phyloP scores from a whole-genome alignment of 805 yeast genomes.

The Ogataea saltuana region DNA sequence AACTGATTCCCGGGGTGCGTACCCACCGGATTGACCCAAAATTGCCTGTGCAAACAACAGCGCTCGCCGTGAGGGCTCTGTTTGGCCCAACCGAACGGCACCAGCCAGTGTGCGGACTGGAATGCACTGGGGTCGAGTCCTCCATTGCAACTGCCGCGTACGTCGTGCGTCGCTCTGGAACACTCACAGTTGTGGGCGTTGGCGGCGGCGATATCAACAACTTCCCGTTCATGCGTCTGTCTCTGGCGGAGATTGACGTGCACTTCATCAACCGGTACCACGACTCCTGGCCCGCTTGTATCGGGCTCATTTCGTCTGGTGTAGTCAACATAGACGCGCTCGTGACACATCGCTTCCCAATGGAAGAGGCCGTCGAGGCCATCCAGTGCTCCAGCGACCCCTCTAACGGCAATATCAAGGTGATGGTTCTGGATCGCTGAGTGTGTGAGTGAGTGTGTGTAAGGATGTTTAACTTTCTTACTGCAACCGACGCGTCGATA shows the following conservation, averaged over 20 bases:
- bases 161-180: conserved; percentile 48
- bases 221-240: conserved; percentile 55
- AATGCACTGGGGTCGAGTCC: conserved; percentile 56
- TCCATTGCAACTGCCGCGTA: conserved; percentile 48
- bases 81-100: conserved; percentile 39
- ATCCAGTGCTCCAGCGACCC: conserved; percentile 42
- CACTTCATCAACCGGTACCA: conserved; percentile 54
- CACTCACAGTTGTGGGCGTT: conserved; percentile 50
- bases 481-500: neutral
- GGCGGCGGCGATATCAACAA: conserved; percentile 46
- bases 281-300: conserved; percentile 58
- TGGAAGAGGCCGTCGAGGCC: conserved; percentile 49
- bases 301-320: conserved; percentile 46
- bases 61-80: conserved; percentile 36
- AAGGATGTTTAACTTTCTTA: neutral
- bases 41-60: conserved; percentile 39
- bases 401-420: conserved; percentile 47
- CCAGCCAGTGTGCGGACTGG: conserved; percentile 46
- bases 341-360: conserved; percentile 48
- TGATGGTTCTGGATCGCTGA: conserved; percentile 35
- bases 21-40: conserved; percentile 43
- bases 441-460: neutral
- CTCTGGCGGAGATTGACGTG: conserved; percentile 52
- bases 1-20: conserved; percentile 45
- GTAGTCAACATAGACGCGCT: conserved; percentile 44